These are phyloP conservation scores for Beverwykella pulmonaria DNA, from an alignment of 495 filamentous ascomycete species.

Conservation along the genomic window DNA sequence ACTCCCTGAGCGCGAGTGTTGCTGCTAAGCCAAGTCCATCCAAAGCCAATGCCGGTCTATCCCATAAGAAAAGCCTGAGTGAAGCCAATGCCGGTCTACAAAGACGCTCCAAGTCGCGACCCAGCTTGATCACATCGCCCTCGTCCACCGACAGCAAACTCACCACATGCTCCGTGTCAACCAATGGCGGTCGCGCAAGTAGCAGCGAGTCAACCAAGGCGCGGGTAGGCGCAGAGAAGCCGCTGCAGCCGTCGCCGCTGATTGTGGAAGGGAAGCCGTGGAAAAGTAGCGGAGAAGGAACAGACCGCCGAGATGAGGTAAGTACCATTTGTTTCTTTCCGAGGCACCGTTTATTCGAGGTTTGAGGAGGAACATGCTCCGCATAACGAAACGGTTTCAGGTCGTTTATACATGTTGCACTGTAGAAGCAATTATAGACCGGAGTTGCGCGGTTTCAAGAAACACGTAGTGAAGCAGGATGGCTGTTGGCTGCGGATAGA, in stretches of 20 bases:
- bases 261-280: constrained; percentile 32
- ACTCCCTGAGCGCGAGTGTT: constrained; percentile 28
- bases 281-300: constrained; percentile 10
- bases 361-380: background rate
- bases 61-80: constrained; percentile 37
- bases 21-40: constrained; percentile 25
- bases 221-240: constrained; percentile 22
- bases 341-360: background rate
- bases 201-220: constrained; percentile 29
- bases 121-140: constrained; percentile 29
- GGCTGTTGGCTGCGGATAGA: background rate
- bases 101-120: constrained; percentile 32
- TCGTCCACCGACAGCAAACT: constrained; percentile 38
- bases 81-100: constrained; percentile 29
- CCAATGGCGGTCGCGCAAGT: constrained; percentile 29
- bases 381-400: constrained; percentile 25
- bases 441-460: background rate
- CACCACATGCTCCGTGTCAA: constrained; percentile 36
- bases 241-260: constrained; percentile 34
- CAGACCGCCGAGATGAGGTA: constrained; percentile 28
- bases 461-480: background rate
- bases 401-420: constrained; percentile 5
- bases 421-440: constrained; percentile 9
- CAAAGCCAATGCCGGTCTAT: too few relatives aligned
- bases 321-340: constrained; percentile 15